Evolutionary conservation across 1,284 basidiomycete genomes (phyloP).

Genomic region (Moesziomyces antarcticus): DNA sequence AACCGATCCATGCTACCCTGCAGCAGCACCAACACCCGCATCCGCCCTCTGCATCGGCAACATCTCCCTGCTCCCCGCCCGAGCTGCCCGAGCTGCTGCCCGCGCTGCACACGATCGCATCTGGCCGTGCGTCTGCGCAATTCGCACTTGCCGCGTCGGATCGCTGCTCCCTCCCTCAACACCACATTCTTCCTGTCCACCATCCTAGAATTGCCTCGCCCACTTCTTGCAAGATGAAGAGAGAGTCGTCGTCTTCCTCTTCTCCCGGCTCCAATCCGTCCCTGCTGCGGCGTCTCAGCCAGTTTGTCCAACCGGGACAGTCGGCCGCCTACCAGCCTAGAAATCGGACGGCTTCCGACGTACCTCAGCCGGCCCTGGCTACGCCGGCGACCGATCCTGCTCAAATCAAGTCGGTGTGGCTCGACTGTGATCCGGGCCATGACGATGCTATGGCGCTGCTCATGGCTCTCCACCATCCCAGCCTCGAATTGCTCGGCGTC

Average conservation of each 20-base stretch:
- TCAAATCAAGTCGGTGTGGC: constrained; percentile 49
- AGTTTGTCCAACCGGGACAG: constrained; percentile 34
- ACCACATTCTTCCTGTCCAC: background rate
- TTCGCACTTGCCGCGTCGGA: too few species aligned
- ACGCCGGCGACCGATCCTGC: constrained; percentile 7
- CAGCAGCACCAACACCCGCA: background rate
- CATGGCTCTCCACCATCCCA: constrained; percentile 53
- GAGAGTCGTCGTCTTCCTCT: constrained; percentile 10
- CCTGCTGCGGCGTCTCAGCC: constrained; percentile 41
- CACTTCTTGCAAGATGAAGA: constrained; percentile 17
- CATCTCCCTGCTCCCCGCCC: too few species aligned
- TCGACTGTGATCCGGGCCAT: constrained; percentile 62
- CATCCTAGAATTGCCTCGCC: background rate
- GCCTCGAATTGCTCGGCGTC: constrained; percentile 53
- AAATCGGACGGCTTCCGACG: constrained; percentile 6
- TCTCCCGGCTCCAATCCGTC: constrained; percentile 31
- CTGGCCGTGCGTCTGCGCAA: too few species aligned
- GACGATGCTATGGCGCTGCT: constrained; percentile 61
- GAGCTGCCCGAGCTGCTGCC: too few species aligned
- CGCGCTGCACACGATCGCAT: too few species aligned
- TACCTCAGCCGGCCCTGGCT: constrained; percentile 9
- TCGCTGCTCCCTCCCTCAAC: background rate
- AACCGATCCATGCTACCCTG: background rate
- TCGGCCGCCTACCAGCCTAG: constrained; percentile 30
- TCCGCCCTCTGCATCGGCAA: background rate